Conservation (phyloP, 2,329 filamentous ascomycete species). For the Diplodia corticola region DNA sequence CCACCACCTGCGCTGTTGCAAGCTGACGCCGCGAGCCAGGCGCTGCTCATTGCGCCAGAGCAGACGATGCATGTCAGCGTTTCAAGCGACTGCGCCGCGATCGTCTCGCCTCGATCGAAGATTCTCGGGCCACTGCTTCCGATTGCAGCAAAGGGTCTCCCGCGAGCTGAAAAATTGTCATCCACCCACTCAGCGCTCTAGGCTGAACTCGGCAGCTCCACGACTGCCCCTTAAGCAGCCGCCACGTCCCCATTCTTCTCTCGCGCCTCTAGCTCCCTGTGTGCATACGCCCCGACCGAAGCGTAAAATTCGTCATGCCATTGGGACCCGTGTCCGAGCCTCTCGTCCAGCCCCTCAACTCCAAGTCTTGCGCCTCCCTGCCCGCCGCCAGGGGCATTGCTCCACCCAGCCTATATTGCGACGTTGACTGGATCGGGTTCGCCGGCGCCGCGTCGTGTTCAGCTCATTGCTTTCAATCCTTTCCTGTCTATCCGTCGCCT, state of each 20-base stretch:
- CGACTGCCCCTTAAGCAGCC: not conserved
- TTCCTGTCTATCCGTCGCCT: not conserved
- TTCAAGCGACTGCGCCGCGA: not conserved
- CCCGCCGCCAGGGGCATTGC: not conserved
- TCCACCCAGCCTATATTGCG: too few species aligned
- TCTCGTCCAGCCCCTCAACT: not conserved
- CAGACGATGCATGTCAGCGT: constrained; percentile 4
- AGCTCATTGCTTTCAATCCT: not conserved
- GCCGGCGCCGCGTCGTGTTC: not conserved
- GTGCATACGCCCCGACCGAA: not conserved
- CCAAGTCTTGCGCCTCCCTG: not conserved
- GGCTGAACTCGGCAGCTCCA: not conserved
- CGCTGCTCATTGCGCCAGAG: not conserved
- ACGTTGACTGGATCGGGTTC: not conserved
- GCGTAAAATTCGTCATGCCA: not conserved
- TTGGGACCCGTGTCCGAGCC: not conserved
- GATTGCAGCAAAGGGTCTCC: not conserved
- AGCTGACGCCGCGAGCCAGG: not conserved
- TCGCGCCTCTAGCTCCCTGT: not conserved
- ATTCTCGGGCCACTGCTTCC: not conserved
- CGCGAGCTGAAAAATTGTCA: not conserved
- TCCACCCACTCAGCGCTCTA: not conserved
- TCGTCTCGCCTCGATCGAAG: not conserved
- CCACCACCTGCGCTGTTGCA: too few species aligned
- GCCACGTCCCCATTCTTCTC: not conserved